Base-by-base conservation (phyloP, 2,329 filamentous ascomycete genomes). In the Lecanicillium sp. region DNA sequence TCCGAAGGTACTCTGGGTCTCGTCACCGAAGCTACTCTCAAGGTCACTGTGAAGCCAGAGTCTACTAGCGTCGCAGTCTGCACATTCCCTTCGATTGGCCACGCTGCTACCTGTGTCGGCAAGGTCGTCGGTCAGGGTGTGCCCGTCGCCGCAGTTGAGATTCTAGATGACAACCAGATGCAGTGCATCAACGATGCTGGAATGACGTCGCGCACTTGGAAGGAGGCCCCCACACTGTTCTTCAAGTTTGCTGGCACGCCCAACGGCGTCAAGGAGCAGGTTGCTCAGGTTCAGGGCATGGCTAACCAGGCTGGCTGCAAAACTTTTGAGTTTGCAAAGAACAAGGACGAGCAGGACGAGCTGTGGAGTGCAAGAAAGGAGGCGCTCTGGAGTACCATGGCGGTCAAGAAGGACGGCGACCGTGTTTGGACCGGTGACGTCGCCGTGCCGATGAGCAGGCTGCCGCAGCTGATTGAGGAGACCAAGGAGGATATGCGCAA, bases 101-200 rank as follows among this genome's bases (percentile, higher is more conserved):
- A 76, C 46, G 87, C 87, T 2, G 86, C 85, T 13, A 73, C 81
- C 53, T 94, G 86, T 56, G 88, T 92, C 3, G 78, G 81, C 48
- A 73, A 73, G 39, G 86, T 95, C 9, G 88, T 95, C 4, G 78
- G 77, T 32, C 75, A 83, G 38, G 88, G 87, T 18, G 75, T 95
- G 9, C 85, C 85, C 20, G 80, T 95, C 30, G 88, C 89, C 1
- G 89, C 89, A n/a, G 79, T 95, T 31, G 89, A 95, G 64, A 83
- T 95, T 42, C 69, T 95, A 19, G 89, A 95, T 62, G 88, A 94
- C 55, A 82, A 88, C 41, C 88, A 94, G 65, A 95, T 95, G 75
- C 67, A 64, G 50, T 74, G 71, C 55, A 78, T 81, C 62, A 80
- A 81, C 62, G 66, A 73, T 19, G 75, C 79, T 1, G 80, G 81